phyloP scores from a whole-genome alignment of 345 rosid genomes.

The Lepidium didymum region DNA sequence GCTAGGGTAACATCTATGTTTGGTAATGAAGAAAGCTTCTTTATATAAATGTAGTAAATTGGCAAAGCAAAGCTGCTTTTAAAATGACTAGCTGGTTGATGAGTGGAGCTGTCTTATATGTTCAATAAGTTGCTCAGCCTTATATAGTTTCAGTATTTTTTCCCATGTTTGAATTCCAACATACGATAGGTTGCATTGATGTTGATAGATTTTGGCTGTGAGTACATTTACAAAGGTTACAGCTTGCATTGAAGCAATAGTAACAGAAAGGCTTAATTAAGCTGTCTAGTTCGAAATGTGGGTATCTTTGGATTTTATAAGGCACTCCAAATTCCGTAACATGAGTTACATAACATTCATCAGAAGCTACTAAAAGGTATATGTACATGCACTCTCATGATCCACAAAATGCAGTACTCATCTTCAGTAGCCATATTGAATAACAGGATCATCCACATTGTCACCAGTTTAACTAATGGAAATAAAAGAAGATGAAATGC shows the following conservation, averaged over 20 bases:
- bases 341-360: not conserved
- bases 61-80: not conserved
- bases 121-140: not conserved
- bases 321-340: not conserved
- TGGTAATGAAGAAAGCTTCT: not conserved
- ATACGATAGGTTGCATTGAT: not conserved
- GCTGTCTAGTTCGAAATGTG: not conserved
- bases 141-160: not conserved
- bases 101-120: not conserved
- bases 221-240: not conserved
- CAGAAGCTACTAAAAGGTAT: not conserved
- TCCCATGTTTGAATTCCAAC: not conserved
- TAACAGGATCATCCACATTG: not conserved
- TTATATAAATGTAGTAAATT: no score
- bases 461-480: not conserved
- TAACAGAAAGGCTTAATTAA: not conserved
- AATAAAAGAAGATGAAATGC: not conserved
- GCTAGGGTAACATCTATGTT: not conserved
- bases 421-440: not conserved
- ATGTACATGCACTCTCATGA: not conserved
- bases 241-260: not conserved
- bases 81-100: not conserved
- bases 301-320: not conserved
- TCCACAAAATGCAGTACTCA: not conserved
- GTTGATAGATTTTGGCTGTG: not conserved